phyloP scores from a whole-genome alignment of 1,284 basidiomycete genomes.

The Ganoderma lingzhi region DNA sequence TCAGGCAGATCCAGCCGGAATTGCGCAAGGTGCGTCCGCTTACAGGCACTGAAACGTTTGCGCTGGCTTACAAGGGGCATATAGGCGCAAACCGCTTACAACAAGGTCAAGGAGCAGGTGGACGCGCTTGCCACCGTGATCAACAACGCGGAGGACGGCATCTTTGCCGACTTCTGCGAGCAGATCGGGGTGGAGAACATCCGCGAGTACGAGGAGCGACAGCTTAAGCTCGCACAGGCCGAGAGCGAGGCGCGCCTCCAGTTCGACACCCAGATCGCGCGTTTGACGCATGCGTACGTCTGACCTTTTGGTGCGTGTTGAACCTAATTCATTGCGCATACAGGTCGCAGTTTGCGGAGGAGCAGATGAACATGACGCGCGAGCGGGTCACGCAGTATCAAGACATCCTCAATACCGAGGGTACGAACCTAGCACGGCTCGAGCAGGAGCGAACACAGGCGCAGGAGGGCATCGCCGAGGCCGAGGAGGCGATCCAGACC shows the following conservation, averaged over 20 bases:
- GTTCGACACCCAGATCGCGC: slow-evolving; percentile 89
- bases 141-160: slow-evolving; percentile 81
- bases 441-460: slow-evolving; percentile 66
- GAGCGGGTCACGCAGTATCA: slow-evolving; percentile 71
- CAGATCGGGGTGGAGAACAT: slow-evolving; percentile 87
- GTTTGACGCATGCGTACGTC: slow-evolving; percentile 87
- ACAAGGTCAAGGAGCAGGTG: slow-evolving; percentile 63
- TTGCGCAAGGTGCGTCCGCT: slow-evolving; percentile 62
- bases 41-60: slow-evolving; percentile 2
- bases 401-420: slow-evolving; percentile 63
- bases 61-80: neutral
- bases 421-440: slow-evolving; percentile 63
- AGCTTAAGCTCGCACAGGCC: slow-evolving; percentile 87
- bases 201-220: slow-evolving; percentile 94
- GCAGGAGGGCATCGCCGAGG: slow-evolving; percentile 70
- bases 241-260: slow-evolving; percentile 87
- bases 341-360: slow-evolving; percentile 82
- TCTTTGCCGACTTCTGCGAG: slow-evolving; percentile 85
- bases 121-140: slow-evolving; percentile 66
- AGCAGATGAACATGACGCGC: slow-evolving; percentile 70
- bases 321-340: slow-evolving; percentile 6
- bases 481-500: slow-evolving; percentile 65
- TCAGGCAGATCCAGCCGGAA: slow-evolving; percentile 73
- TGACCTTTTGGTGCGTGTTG: neutral
- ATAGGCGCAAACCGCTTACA: slow-evolving; percentile 63